Base-by-base conservation (phyloP, 208 protist genomes). In the Leptomonas seymouri region DNA sequence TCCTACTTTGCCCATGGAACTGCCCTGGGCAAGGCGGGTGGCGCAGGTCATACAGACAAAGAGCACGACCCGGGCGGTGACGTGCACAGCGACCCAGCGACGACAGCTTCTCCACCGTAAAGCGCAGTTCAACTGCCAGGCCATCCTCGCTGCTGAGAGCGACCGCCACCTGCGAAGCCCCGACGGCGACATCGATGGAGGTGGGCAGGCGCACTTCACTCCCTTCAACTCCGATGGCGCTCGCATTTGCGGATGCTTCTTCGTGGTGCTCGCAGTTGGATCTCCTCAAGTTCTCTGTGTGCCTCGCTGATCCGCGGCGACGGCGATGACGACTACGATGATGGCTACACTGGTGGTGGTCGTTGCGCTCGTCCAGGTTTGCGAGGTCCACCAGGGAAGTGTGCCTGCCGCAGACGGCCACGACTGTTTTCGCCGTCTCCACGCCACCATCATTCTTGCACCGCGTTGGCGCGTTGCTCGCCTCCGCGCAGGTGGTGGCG, bases 131-230 rank as follows among this genome's bases (percentile, higher is more conserved):
- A n/a, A 84, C 74, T 54, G 85, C 88, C 27, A 81, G 74, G 28
- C 91, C 91, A 45, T 93, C 91, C 65, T 96, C 91, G 44, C 78
- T 79, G 58, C 71, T 71, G 21, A 78, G 60, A 0, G 80, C 80
- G 42, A 93, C 75, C 25, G 85, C 70, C n/a, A 85, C 45, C 23
- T 76, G 66, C 28, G 59, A 55, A 25, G 31, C 36, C 3, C 82
- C 78, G 14, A 91, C 82, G 18, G 80, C 67, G 12, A 96, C 86
- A 60, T 93, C 91, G 7, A 94, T 67, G 1, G 81, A 84, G 28
- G 82, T 76, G 49, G 90, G 78, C 67, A 90, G 71, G 23, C 67
- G 76, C 46, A 84, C 54, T 49, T 57, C 59, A 12, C 54, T 46
- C 1, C 30, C 62, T 7, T 53, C 46, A 28, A 6, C 39, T 14